These are phyloP conservation scores for Fomitopsis schrenkii DNA, from an alignment of 1,284 basidiomycete species.

Conservation along the genomic window DNA sequence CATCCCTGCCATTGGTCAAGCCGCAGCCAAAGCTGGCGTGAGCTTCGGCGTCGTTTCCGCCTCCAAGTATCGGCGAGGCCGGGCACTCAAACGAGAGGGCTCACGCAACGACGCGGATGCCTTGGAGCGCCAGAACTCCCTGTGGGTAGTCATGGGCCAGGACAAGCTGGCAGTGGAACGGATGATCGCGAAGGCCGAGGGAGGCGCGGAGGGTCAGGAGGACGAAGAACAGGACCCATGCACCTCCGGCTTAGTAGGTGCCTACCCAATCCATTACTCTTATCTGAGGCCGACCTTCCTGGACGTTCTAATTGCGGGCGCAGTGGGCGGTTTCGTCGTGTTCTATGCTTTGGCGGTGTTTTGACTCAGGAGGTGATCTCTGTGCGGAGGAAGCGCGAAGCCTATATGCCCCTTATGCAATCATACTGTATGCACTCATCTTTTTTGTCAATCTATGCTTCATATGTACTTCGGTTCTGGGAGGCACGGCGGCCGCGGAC, in stretches of 20 bases:
- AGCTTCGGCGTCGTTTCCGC: conserved; percentile 17
- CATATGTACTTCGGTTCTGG: conserved; percentile 6
- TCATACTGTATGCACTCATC: conserved; percentile 3
- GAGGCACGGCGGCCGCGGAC: not conserved
- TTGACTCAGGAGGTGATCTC: not conserved
- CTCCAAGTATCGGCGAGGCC: not conserved
- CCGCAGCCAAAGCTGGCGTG: conserved; percentile 20
- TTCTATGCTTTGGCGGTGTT: conserved; percentile 12
- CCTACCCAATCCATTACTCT: conserved; percentile 16
- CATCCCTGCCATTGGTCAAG: conserved; percentile 17
- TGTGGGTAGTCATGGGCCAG: conserved; percentile 19
- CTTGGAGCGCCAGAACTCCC: conserved; percentile 15
- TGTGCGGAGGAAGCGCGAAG: not conserved
- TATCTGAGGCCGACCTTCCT: conserved; percentile 16
- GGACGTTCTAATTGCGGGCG: conserved; percentile 20
- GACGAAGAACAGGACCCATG: conserved; percentile 5
- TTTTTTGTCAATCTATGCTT: conserved; percentile 5
- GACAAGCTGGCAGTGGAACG: conserved; percentile 16
- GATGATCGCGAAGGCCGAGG: conserved; percentile 9
- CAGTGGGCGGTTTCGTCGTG: conserved; percentile 18
- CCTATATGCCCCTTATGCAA: conserved; percentile 8
- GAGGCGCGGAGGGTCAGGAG: conserved; percentile 9
- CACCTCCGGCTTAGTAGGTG: conserved; percentile 15
- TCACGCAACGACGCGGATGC: conserved; percentile 1
- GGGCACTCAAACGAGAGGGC: conserved; percentile 17